These are phyloP conservation scores for Nicotiana sylvestris DNA, from an alignment of 257 asterid species.

Conservation along the genomic window DNA sequence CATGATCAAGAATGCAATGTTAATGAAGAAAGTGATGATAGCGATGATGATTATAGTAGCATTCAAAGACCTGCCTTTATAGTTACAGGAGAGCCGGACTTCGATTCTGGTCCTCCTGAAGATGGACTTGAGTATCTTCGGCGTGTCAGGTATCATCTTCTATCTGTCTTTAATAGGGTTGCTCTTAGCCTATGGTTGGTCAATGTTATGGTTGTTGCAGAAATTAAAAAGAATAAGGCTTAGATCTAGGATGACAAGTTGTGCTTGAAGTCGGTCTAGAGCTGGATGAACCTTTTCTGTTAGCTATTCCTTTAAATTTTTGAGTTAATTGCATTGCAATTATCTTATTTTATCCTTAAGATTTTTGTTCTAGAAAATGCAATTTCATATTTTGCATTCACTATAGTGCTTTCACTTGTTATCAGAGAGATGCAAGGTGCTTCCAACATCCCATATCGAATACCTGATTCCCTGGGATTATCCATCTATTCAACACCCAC, in stretches of 20 bases:
- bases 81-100: slow-evolving; percentile 86
- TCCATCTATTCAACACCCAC: too few species aligned
- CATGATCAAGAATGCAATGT: slow-evolving; percentile 31
- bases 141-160: slow-evolving; percentile 76
- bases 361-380: too few species aligned
- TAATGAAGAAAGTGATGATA: slow-evolving; percentile 62
- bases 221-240: not conserved
- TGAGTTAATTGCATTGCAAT: too few species aligned
- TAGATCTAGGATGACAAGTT: not conserved
- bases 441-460: too few species aligned
- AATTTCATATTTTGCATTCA: too few species aligned
- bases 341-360: too few species aligned
- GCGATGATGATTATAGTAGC: slow-evolving; percentile 77
- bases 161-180: slow-evolving; percentile 6
- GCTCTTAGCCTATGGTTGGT: not conserved
- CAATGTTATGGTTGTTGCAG: not conserved
- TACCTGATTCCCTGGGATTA: too few species aligned
- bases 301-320: not conserved
- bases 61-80: slow-evolving; percentile 79
- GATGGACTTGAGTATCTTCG: slow-evolving; percentile 96
- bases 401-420: too few species aligned
- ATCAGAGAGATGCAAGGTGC: too few species aligned
- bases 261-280: not conserved
- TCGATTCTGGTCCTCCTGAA: slow-evolving; percentile 91
- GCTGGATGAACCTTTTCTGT: too few species aligned